Evolutionary conservation across 371 early-diverging fungal species (phyloP), one percentile per base, ranked within the genome.

Genomic region (Gilbertella persicaria): DNA sequence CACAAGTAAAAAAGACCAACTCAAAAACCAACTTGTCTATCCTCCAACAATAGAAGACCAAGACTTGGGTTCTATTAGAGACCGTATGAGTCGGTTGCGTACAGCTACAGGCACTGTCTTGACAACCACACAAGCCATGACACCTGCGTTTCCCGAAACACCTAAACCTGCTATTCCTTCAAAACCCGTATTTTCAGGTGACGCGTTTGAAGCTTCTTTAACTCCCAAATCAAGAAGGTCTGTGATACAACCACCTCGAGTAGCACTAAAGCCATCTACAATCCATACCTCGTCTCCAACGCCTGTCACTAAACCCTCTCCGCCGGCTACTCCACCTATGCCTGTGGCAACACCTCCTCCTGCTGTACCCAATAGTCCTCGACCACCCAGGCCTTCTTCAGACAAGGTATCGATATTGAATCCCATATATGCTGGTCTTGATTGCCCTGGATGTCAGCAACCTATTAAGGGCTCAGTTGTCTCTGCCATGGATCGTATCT

Each of bases 381-480:
- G 29, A 30, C 58, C 46, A 13, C 40, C 54, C 19, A 43, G 24
- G 39, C 26, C 44, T 9, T n/a, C 16, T 13, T 12, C 14, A 16
- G 25, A 43, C 8, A 48, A 48, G 45, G 63, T 54, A 23, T 38
- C 25, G 19, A 53, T 44, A 12, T 5, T 40, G 0, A 58, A 53
- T 33, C 58, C 58, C 8, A 42, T 58, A 5, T 63, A 63, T 40
- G 58, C 53, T 8, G 64, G 64, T 5, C 16, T 53, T 10, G 50
- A 39, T 13, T 63, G 63, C 46, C 50, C 58, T 20, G 45, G 24
- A 7, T 63, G 63, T 46, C 45, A 58, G 6, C 14, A 45, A 41
- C 50, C 53, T 5, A 50, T 63, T 12, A 42, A 52, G 17, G 63
- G 63, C 23, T 40, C 58, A 0, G 54, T 63, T 4, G 58, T 63